Evolutionary conservation across 805 yeast species (phyloP), one percentile per base, ranked within the genome.

Genomic region (Candida jianshihensis): DNA sequence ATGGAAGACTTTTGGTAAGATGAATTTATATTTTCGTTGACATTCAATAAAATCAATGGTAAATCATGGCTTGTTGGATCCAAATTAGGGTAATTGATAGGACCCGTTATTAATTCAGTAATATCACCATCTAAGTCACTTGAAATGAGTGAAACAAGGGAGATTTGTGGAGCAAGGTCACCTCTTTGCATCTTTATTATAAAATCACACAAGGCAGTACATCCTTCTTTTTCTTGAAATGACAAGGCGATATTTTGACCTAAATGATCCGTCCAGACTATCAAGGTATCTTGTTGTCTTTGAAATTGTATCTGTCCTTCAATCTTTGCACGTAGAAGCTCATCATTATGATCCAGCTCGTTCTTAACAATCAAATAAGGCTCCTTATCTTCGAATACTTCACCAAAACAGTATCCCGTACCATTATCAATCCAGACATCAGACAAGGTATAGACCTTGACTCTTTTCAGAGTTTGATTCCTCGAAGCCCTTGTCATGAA

Each of bases 381-480:
- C 5, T 51, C 54, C 35, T 44, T 46, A 6, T 46, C 43, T 2
- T 49, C 46, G 4, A 41, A 36, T 12, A 80, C 48, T 44, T 78
- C 80, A 7, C 97, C 97, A 34, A 73, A 70, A 51, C 96, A 87
- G 54, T 74, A 81, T 0, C 98, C 97, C 0, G 97, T 88, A 15
- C 97, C 97, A 33, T 81, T 75, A 53, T 90, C 97, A 27, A 76
- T 66, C 98, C 98, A 90, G 48, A 75, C 89, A 20, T 83, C 81
- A 27, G 76, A 78, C 22, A 92, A 65, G 13, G 84, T 69, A 54
- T 90, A 92, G n/a, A 92, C 90, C 54, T 89, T 90, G 34, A 90
- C 98, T 44, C 97, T 66, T 53, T 88, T 74, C 11, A 88, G 84
- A 19, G 66, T 45, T 9, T 48, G 44, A 12, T 40, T 31, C 30